Percentiles rank a stretch among this genome's conserved stretches.
These are phyloP conservation scores for Paecilomyces sp. DNA, from an alignment of 2,329 filamentous ascomycete species.

Conservation along the genomic window DNA sequence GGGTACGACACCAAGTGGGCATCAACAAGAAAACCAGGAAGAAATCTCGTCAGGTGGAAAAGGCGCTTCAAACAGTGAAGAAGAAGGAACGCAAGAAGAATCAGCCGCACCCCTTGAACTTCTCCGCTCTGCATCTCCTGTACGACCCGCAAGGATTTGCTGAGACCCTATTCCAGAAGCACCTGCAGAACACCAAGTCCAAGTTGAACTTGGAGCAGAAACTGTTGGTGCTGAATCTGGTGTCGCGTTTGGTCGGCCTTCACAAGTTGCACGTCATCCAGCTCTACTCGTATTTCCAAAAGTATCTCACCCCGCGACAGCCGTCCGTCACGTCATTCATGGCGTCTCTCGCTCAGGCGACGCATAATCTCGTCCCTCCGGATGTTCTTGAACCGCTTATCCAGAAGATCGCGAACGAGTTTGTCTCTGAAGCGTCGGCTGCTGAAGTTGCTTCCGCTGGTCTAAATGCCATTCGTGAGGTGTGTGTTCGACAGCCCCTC, in stretches of 20 bases:
- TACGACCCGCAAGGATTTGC: conserved; percentile 93
- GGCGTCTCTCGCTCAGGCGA: conserved; percentile 84
- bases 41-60: conserved; percentile 68
- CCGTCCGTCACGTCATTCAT: conserved; percentile 88
- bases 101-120: conserved; percentile 82
- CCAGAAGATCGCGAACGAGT: conserved; percentile 96
- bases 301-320: conserved; percentile 81
- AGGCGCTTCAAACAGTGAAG: conserved; percentile 75
- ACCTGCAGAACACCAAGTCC: conserved; percentile 78
- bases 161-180: conserved; percentile 81
- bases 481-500: conserved; percentile 86
- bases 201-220: conserved; percentile 85
- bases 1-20: conserved; percentile 73
- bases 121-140: conserved; percentile 87
- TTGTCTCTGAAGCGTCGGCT: conserved; percentile 89
- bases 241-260: conserved; percentile 82
- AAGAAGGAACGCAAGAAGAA: conserved; percentile 80
- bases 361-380: conserved; percentile 84
- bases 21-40: conserved; percentile 98
- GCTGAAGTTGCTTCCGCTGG: conserved; percentile 86
- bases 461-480: conserved; percentile 88
- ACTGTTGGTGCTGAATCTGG: conserved; percentile 80
- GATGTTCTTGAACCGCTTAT: conserved; percentile 86
- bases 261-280: conserved; percentile 86
- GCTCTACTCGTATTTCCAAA: conserved; percentile 94